Percentiles rank a stretch among this genome's conserved stretches.
Conservation (phyloP, 768 basidiomycete genomes). For the Phanerodontia chrysosporium region DNA sequence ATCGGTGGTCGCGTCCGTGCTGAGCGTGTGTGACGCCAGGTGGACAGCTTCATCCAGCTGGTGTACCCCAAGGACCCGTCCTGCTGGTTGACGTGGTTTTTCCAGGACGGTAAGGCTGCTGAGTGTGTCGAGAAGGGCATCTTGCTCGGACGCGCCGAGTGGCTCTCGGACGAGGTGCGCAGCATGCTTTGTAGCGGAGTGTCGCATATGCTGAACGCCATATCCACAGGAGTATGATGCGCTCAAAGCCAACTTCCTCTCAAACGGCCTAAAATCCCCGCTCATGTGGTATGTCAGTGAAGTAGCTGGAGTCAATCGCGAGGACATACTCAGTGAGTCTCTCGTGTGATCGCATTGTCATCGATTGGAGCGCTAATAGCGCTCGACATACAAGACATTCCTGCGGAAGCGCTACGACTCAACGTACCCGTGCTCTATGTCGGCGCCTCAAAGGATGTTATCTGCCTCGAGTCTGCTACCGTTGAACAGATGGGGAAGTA, state of each 20-base stretch:
- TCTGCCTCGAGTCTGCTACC: not conserved
- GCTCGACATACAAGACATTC: not conserved
- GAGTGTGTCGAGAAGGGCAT: constrained; percentile 77
- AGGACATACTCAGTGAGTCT: not conserved
- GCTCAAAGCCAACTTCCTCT: not conserved
- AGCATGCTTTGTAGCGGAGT: not conserved
- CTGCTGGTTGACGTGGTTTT: constrained; percentile 26
- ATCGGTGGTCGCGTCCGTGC: constrained; percentile 77
- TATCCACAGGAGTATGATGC: not conserved
- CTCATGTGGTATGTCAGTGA: not conserved
- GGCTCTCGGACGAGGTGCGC: constrained; percentile 2
- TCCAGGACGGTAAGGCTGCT: constrained; percentile 83
- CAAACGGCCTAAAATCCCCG: not conserved
- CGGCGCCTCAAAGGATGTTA: not conserved
- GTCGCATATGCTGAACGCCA: not conserved
- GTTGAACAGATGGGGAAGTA: not conserved
- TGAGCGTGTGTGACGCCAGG: constrained; percentile 88
- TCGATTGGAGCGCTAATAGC: not conserved
- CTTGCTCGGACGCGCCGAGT: constrained; percentile 61
- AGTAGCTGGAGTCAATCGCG: not conserved
- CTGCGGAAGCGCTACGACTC: not conserved
- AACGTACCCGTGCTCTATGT: not conserved
- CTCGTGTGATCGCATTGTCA: not conserved
- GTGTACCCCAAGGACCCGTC: constrained; percentile 30
- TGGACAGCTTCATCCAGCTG: constrained; percentile 75